Evolutionary conservation across 2,329 filamentous ascomycete genomes (phyloP), one percentile per base, ranked within the genome.

Genomic region (Penicillium sp.): DNA sequence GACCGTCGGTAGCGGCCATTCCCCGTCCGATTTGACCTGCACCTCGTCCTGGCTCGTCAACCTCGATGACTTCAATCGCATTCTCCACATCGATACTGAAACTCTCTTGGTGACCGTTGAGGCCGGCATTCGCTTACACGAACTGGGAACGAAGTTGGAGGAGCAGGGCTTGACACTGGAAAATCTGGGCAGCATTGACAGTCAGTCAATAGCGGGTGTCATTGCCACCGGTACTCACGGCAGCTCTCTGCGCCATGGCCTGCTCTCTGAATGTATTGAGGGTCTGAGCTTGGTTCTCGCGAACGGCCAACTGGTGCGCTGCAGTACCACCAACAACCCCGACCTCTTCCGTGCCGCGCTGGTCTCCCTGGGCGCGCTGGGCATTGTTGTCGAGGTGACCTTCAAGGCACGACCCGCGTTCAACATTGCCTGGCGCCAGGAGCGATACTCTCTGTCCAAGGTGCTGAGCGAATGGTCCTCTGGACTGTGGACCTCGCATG

Each of bases 21-120:
- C 93, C 55, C 95, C 94, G 7, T 96, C 90, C 64, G 89, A 94
- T 70, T 79, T 99, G 44, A 98, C 94, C 4, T 96, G 92, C 77
- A 96, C 93, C 5, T 95, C 91, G 16, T 91, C 90, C 63, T 98
- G 95, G 95, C 87, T 97, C 72, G 82, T 98, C 67, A 98, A 97
- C 74, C 85, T 99, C 61, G 95, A 99, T 80, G 83, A 89, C 64
- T 91, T 91, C 78, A 87, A 86, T 71, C 81, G 84, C 55, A 84
- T 98, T 33, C 72, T 96, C 51, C 83, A 86, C 7, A 82, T 96
- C 50, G 87, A 96, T 70, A 77, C 76, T 53, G 81, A 85, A 40
- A 87, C 82, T 11, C 85, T 87, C 53, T 77, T 89, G 7, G 85
- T 96, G 54, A 86, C 87, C 2, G 89, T 96, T 68, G 85, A 98